Evolutionary conservation across 176 grass and related monocot genomes (phyloP).

Genomic region (Zoysia japonica): DNA sequence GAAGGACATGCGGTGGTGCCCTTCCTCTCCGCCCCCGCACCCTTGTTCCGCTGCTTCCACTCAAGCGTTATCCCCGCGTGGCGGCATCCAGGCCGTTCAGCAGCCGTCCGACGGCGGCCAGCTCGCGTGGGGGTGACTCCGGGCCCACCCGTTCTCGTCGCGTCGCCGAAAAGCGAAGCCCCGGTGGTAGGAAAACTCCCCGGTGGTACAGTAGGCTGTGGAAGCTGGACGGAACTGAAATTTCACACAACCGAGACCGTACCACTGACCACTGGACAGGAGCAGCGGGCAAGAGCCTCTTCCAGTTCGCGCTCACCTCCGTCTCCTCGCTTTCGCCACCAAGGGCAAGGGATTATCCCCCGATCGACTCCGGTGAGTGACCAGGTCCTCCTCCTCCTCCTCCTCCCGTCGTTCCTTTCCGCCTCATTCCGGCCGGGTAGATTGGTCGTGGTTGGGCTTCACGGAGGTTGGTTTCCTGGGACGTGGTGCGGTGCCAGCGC

Average conservation of each 20-base stretch:
- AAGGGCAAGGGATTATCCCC: neutral
- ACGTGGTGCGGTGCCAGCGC: neutral
- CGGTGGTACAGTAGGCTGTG: too few species aligned
- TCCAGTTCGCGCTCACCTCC: constrained; percentile 2
- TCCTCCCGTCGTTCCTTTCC: neutral
- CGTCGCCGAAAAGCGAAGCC: constrained; percentile 34
- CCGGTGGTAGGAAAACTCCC: neutral
- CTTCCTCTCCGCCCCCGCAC: neutral
- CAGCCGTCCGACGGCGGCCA: neutral
- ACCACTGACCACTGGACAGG: neutral
- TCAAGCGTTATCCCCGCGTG: constrained; percentile 37
- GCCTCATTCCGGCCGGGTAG: neutral
- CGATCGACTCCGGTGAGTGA: constrained; percentile 38
- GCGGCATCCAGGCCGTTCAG: neutral
- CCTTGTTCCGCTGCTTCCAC: constrained; percentile 33
- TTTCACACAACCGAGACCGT: neutral
- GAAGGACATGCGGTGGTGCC: constrained; percentile 27
- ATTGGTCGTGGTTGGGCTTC: neutral
- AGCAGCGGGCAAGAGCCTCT: constrained; percentile 19
- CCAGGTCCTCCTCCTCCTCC: neutral
- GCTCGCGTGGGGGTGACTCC: neutral
- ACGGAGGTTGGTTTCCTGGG: neutral
- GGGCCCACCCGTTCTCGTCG: constrained; percentile 9
- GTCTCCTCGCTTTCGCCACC: constrained; percentile 19
- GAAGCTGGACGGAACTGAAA: neutral